These are phyloP conservation scores for Thozetella sp. DNA, from an alignment of 495 filamentous ascomycete species.

Conservation along the genomic window DNA sequence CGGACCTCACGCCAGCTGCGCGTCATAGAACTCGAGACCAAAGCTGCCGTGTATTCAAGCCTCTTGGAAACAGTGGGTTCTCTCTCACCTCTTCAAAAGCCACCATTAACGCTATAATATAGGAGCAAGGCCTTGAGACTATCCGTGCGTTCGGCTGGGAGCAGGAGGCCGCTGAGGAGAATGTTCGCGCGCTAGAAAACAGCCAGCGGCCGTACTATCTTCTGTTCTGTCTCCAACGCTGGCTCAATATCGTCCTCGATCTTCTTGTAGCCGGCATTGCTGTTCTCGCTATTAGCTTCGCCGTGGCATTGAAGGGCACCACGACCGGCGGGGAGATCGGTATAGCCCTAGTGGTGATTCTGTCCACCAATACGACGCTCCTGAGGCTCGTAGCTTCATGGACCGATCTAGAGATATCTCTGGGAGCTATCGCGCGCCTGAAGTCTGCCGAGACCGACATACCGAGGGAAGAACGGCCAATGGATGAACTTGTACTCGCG, in stretches of 20 bases:
- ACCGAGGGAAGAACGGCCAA: conserved; percentile 22
- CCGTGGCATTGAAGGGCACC: conserved; percentile 26
- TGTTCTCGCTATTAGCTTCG: conserved; percentile 41
- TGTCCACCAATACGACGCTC: conserved; percentile 30
- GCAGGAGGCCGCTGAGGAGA: conserved; percentile 14
- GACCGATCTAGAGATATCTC: conserved; percentile 51
- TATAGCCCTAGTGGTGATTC: conserved; percentile 25
- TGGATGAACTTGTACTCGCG: conserved; percentile 8
- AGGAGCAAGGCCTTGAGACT: conserved; percentile 36
- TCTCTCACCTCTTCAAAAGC: background rate
- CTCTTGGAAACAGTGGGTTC: conserved; percentile 51
- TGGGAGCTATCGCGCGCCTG: conserved; percentile 52
- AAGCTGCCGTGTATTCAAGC: conserved; percentile 59
- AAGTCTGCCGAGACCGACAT: conserved; percentile 37
- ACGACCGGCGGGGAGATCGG: conserved; percentile 29
- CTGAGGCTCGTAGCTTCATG: conserved; percentile 33
- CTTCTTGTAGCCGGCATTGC: conserved; percentile 38
- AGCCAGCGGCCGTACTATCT: conserved; percentile 44
- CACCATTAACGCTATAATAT: background rate
- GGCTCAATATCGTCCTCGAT: conserved; percentile 45
- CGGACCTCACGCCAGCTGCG: conserved; percentile 66
- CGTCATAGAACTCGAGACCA: conserved; percentile 63
- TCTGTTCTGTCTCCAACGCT: conserved; percentile 42
- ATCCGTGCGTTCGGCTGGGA: conserved; percentile 51
- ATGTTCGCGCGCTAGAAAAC: conserved; percentile 23